These are phyloP conservation scores for Phellinidium pouzarii DNA, from an alignment of 1,284 basidiomycete genomes.

Conservation along the genomic window DNA sequence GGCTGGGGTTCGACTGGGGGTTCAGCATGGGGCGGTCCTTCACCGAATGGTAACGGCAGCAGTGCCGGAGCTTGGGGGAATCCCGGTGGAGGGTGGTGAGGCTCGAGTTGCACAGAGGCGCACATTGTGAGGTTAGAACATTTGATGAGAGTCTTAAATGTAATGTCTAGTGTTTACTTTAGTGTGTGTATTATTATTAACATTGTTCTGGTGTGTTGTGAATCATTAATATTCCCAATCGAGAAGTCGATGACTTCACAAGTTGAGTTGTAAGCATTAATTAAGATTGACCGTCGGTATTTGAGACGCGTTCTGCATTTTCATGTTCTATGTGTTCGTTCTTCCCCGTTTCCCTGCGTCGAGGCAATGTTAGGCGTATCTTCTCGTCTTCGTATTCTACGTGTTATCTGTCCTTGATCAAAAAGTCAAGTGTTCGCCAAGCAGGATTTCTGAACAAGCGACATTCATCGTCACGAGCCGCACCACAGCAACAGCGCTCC, in stretches of 20 bases:
- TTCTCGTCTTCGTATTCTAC: not conserved
- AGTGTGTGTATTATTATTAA: not conserved
- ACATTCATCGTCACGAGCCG: not conserved
- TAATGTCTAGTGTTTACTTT: not conserved
- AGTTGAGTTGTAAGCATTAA: not conserved
- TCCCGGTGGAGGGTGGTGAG: slow-evolving; percentile 30
- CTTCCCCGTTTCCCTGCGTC: slow-evolving; percentile 6
- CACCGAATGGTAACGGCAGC: slow-evolving; percentile 27
- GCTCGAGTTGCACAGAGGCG: slow-evolving; percentile 32
- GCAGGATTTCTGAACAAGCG: not conserved
- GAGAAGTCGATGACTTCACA: not conserved
- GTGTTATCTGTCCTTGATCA: not conserved
- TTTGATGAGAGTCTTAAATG: slow-evolving; percentile 26
- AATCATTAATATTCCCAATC: not conserved
- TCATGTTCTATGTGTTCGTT: slow-evolving; percentile 16
- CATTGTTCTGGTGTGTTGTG: slow-evolving; percentile 1
- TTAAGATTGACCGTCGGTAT: not conserved
- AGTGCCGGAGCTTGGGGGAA: slow-evolving; percentile 25
- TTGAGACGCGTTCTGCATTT: not conserved
- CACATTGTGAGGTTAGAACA: slow-evolving; percentile 59
- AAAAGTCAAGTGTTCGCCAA: not conserved
- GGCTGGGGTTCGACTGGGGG: slow-evolving; percentile 25
- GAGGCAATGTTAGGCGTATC: not conserved
- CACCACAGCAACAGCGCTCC: slow-evolving; percentile 7
- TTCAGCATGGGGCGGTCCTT: slow-evolving; percentile 25